phyloP scores from a whole-genome alignment of 2,329 filamentous ascomycete species.

The Exophiala alcalophila region DNA sequence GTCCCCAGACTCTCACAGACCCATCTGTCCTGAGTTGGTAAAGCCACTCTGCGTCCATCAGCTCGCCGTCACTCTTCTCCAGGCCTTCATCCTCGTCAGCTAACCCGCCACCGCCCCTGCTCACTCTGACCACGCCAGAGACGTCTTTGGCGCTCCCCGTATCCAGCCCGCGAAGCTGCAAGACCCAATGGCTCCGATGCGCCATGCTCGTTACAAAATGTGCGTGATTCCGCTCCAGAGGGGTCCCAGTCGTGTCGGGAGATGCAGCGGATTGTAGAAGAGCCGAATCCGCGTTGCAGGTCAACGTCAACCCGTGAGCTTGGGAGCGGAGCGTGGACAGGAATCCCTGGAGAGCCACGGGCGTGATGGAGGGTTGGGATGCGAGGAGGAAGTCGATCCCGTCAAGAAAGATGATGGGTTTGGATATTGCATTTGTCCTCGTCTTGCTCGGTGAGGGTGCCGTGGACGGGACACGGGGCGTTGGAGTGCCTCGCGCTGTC shows the following conservation, averaged over 20 bases:
- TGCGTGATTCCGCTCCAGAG: conserved; percentile 67
- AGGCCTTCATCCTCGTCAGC: conserved; percentile 32
- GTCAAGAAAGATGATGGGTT: conserved; percentile 24
- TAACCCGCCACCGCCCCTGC: conserved; percentile 51
- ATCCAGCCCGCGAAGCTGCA: conserved; percentile 73
- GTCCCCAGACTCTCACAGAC: conserved; percentile 76
- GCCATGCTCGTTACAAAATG: conserved; percentile 68
- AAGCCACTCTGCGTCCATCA: conserved; percentile 66
- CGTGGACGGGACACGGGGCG: conserved; percentile 4
- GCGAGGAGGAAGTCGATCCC: conserved; percentile 29
- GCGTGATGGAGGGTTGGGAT: conserved; percentile 17
- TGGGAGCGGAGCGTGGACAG: conserved; percentile 17
- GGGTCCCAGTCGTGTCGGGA: conserved; percentile 46
- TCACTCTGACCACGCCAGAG: conserved; percentile 79
- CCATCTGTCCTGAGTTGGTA: conserved; percentile 81
- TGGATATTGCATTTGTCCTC: conserved; percentile 6
- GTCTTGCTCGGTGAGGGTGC: neutral
- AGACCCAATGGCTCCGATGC: conserved; percentile 69
- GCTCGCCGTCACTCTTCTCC: conserved; percentile 28
- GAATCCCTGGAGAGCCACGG: conserved; percentile 16
- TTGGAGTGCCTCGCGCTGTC: neutral
- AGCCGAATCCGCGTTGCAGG: conserved; percentile 69
- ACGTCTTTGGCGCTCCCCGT: conserved; percentile 89
- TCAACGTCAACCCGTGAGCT: conserved; percentile 57
- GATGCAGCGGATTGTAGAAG: conserved; percentile 53